Conservation (phyloP, 805 yeast genomes). For the Jamesozyma spencerorum region DNA sequence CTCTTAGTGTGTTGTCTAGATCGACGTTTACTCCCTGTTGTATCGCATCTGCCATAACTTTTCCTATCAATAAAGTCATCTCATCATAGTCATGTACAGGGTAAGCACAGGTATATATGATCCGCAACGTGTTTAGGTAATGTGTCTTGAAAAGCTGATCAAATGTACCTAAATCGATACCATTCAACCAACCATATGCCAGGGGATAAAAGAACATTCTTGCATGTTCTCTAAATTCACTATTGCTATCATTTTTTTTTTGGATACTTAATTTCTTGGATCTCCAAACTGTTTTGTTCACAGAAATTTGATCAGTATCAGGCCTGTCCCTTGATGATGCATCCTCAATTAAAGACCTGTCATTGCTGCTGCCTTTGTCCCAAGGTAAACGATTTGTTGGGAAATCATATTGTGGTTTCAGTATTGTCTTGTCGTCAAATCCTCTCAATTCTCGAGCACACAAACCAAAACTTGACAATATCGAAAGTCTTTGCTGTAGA, state of each 20-base stretch:
- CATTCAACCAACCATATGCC: constrained; percentile 44
- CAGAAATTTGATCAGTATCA: neutral
- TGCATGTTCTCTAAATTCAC: constrained; percentile 33
- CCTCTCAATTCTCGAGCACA: constrained; percentile 70
- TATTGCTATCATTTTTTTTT: constrained; percentile 4
- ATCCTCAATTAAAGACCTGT: neutral
- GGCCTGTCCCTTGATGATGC: too few species aligned
- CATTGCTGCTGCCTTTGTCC: constrained; percentile 11
- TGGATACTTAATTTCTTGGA: constrained; percentile 26
- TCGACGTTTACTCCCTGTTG: neutral
- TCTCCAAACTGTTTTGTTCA: constrained; percentile 20
- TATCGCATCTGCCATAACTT: constrained; percentile 13
- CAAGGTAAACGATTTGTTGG: constrained; percentile 30
- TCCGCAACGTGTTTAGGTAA: constrained; percentile 38
- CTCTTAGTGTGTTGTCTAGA: neutral
- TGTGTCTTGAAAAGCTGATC: constrained; percentile 44
- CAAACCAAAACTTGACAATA: constrained; percentile 59
- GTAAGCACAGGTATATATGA: constrained; percentile 40
- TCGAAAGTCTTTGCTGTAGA: constrained; percentile 61
- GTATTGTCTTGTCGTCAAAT: constrained; percentile 39
- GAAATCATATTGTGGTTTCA: constrained; percentile 31
- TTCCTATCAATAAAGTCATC: constrained; percentile 27
- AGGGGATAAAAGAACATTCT: constrained; percentile 43
- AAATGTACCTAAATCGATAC: constrained; percentile 46
- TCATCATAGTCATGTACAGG: constrained; percentile 34